These are phyloP conservation scores for Lentinula lateritia DNA, from an alignment of 768 basidiomycete genomes.

Conservation along the genomic window DNA sequence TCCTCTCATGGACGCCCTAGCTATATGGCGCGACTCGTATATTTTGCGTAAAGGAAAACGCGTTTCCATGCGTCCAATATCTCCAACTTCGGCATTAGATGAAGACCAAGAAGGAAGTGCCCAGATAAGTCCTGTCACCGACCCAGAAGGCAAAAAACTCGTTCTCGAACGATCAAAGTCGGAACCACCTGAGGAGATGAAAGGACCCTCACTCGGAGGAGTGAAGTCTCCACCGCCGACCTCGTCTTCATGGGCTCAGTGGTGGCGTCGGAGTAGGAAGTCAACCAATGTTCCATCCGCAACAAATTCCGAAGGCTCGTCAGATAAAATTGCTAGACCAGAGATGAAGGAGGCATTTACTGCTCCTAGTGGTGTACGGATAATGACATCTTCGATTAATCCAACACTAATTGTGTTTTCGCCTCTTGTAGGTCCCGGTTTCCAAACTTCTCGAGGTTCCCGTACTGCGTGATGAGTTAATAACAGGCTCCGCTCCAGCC, in stretches of 20 bases:
- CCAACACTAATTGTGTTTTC: background rate
- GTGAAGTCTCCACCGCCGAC: conserved; percentile 34
- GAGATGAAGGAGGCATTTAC: conserved; percentile 20
- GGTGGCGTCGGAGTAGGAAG: conserved; percentile 71
- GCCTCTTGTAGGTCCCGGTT: background rate
- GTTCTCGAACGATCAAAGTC: conserved; percentile 26
- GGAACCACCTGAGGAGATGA: conserved; percentile 30
- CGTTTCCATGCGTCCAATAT: conserved; percentile 28
- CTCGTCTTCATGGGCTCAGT: conserved; percentile 72
- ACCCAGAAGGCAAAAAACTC: conserved; percentile 12
- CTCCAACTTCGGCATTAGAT: conserved; percentile 19
- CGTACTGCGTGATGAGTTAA: background rate
- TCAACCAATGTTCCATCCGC: conserved; percentile 6
- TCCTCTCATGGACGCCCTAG: conserved; percentile 69
- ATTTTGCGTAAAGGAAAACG: conserved; percentile 16
- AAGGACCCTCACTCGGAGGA: conserved; percentile 11
- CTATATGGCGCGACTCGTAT: conserved; percentile 56
- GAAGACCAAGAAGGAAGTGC: conserved; percentile 22
- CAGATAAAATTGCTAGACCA: conserved; percentile 12
- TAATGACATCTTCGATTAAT: background rate
- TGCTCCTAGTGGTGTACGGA: conserved; percentile 17
- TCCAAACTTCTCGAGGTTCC: background rate
- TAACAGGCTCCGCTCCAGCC: conserved; percentile 31
- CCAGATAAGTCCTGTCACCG: conserved; percentile 6
- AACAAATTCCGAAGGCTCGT: background rate